Evolutionary conservation across 2,329 filamentous ascomycete genomes (phyloP).

Genomic region (Epichloe gansuensis): DNA sequence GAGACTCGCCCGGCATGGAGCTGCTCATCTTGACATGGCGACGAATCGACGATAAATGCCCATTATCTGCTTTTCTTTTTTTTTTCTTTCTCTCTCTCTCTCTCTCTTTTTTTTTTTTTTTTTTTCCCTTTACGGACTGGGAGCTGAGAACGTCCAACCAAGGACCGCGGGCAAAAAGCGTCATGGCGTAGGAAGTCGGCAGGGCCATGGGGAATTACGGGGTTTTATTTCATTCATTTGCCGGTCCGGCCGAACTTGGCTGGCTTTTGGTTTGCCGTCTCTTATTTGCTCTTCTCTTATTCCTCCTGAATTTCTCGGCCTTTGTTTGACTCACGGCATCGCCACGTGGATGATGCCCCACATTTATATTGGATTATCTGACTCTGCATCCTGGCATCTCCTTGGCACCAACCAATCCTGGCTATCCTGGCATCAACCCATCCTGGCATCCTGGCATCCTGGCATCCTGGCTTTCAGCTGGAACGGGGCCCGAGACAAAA

Average conservation of each 20-base stretch:
- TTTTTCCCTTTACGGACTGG: too few species aligned
- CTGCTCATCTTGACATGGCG: slow-evolving; percentile 6
- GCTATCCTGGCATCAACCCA: too few species aligned
- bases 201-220: slow-evolving; percentile 1
- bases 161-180: not conserved
- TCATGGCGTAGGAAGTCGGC: not conserved
- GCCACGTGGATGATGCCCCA: slow-evolving; percentile 6
- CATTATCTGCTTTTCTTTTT: not conserved
- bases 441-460: too few species aligned
- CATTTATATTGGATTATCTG: slow-evolving; percentile 2
- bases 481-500: not conserved
- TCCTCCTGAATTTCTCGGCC: too few species aligned
- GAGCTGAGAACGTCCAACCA: not conserved
- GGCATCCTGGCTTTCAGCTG: not conserved
- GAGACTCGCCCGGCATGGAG: slow-evolving; percentile 9
- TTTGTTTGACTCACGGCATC: not conserved
- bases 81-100: too few species aligned
- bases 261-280: not conserved
- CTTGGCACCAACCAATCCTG: not conserved
- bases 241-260: not conserved
- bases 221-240: slow-evolving; percentile 2
- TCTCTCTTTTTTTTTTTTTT: too few species aligned
- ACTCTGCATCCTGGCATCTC: slow-evolving; percentile 3
- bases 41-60: not conserved
- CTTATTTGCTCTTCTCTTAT: not conserved